These are phyloP conservation scores for Pseudozyma hubeiensis DNA, from an alignment of 1,284 basidiomycete species.

Conservation along the genomic window DNA sequence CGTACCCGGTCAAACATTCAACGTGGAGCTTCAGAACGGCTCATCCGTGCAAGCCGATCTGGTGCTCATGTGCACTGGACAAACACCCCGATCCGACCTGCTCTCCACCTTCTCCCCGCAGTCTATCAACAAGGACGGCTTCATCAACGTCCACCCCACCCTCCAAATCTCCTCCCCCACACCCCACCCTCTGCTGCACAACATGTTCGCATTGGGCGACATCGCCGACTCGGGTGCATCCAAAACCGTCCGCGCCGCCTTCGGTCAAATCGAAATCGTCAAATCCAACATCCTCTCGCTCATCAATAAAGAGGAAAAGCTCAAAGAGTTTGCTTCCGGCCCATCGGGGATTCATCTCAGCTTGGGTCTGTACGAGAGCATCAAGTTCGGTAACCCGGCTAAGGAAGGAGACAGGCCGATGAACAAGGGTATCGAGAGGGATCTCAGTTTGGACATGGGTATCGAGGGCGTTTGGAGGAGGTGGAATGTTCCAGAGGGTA, in stretches of 20 bases:
- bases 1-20: slow-evolving; percentile 11
- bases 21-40: slow-evolving; percentile 32
- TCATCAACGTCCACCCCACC: slow-evolving; percentile 45
- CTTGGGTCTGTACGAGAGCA: slow-evolving; percentile 38
- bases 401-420: slow-evolving; percentile 7
- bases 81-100: slow-evolving; percentile 40
- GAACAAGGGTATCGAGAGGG: slow-evolving; percentile 26
- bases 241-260: slow-evolving; percentile 46
- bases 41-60: slow-evolving; percentile 26
- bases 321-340: slow-evolving; percentile 13
- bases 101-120: slow-evolving; percentile 23
- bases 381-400: slow-evolving; percentile 42
- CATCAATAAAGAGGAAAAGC: slow-evolving; percentile 6
- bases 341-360: slow-evolving; percentile 40
- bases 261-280: slow-evolving; percentile 38
- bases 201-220: slow-evolving; percentile 40
- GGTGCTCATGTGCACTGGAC: slow-evolving; percentile 50
- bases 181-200: not conserved
- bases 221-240: slow-evolving; percentile 41
- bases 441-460: slow-evolving; percentile 35
- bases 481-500: slow-evolving; percentile 35
- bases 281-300: slow-evolving; percentile 36
- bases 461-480: slow-evolving; percentile 23
- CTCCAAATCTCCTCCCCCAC: slow-evolving; percentile 24
- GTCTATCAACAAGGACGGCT: slow-evolving; percentile 22